Evolutionary conservation across 2,329 filamentous ascomycete species (phyloP), one percentile per base, ranked within the genome.

Genomic region (Plectosphaerella sp.): DNA sequence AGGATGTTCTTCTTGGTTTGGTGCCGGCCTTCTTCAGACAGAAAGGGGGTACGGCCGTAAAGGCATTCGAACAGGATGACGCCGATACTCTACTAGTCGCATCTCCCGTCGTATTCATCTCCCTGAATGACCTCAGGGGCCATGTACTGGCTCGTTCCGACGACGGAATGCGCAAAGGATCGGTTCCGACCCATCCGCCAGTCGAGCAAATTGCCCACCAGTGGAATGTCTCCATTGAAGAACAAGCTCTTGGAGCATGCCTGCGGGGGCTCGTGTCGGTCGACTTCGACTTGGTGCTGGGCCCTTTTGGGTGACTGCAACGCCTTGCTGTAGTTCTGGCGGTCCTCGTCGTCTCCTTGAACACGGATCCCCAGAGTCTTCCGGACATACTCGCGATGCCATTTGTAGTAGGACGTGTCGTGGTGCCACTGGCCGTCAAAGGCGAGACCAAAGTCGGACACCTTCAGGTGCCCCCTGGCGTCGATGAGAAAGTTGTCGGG

Each of bases 101-200:
- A 97, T 63, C 93, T 81, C 28, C 89, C 93, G 70, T 97, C 94
- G 67, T 97, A 97, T 37, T 79, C 73, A 47, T 91, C 81, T 25
- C 92, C 90, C 58, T 81, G 77, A 53, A 97, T 86, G 16, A 97
- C 89, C 72, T 97, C 94, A 2, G 93, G 93, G 1, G 94, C 93
- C 94, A 97, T 97, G 73, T 97, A 97, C 65, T 97, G 93, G 66
- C 91, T 96, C 3, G 94, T 97, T 3, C 93, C 93, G 11, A 97
- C 93, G 1, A 96, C 85, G 45, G 91, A 96, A 59, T 86, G 83
- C 1, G 93, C 93, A 35, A 90, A 79, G 35, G 82, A 81, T 39
- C 91, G 84, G 59, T 85, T 87, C 24, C 87, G 81, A 56, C 77
- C 80, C 62, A 91, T 86, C 45, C 88, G 80, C 87, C 86, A 91